phyloP scores from a whole-genome alignment of 2,329 filamentous ascomycete genomes.

The Camillea tinctor region DNA sequence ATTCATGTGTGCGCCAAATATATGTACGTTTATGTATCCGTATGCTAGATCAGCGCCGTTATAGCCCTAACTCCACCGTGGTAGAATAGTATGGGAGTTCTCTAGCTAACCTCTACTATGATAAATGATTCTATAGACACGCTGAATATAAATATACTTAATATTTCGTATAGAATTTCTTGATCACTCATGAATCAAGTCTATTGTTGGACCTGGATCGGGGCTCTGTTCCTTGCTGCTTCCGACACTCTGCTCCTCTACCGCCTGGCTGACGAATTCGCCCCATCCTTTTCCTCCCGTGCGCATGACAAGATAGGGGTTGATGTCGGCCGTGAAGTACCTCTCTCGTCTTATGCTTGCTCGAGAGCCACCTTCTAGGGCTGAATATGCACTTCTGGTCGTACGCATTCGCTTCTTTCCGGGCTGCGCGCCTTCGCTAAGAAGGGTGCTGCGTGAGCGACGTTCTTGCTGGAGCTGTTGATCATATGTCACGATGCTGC shows the following conservation, averaged over 20 bases:
- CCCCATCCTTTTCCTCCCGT: slow-evolving; percentile 55
- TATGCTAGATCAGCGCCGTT: too few relatives aligned
- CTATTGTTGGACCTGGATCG: background rate
- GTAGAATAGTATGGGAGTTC: background rate
- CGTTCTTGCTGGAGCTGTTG: slow-evolving; percentile 67
- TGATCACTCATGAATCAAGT: background rate
- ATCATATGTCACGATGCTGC: slow-evolving; percentile 78
- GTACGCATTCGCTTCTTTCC: slow-evolving; percentile 62
- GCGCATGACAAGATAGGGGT: slow-evolving; percentile 60
- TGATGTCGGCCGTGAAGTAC: slow-evolving; percentile 66
- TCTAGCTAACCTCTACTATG: background rate
- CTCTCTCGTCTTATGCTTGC: slow-evolving; percentile 65
- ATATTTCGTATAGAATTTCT: background rate
- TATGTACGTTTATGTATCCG: too few relatives aligned
- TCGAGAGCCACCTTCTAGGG: slow-evolving; percentile 71
- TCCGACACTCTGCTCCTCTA: background rate
- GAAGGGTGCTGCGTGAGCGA: slow-evolving; percentile 57
- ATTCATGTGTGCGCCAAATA: too few relatives aligned
- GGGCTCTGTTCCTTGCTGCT: slow-evolving; percentile 3
- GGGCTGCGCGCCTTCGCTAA: slow-evolving; percentile 55
- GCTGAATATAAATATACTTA: background rate
- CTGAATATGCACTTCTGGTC: slow-evolving; percentile 73
- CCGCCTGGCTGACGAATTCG: slow-evolving; percentile 8
- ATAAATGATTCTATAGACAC: background rate
- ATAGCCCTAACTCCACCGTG: too few relatives aligned